Evolutionary conservation across 2,329 filamentous ascomycete species (phyloP), one percentile per base, ranked within the genome.

Genomic region (Teratosphaeria pseudoeucalypti): DNA sequence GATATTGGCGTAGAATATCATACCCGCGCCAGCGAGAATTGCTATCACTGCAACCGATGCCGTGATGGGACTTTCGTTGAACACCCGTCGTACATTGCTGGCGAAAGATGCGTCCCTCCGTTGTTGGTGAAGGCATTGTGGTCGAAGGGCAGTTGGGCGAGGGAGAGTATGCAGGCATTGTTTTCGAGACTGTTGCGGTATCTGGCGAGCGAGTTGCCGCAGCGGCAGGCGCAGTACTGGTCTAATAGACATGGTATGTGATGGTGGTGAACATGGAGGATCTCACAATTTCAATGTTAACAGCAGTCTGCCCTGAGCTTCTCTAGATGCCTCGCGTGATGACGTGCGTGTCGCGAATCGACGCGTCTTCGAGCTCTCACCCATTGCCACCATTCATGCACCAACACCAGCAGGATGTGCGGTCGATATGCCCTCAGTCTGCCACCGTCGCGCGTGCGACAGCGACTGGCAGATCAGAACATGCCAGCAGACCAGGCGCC

Each of bases 401-500:
- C 12, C 19, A 16, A 12, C 6, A 54, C 34, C 29, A 57, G 11
- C 57, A 66, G 54, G 9, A 89, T 89, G 86, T 89, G 86, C 71
- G 86, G 86, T 19, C 79, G 86, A 61, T 89, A 89, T 70, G 83
- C 80, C 26, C 71, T 88, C 63, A 65, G 62, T 23, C 65, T 73
- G 58, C 83, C 89, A 63, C 86, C 89, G 39, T 87, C 85, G 27
- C 87, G 90, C 71, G 81, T 96, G 60, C 86, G 87, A 57, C 82
- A 80, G 58, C 85, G 88, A 71, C 78, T 96, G 6, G 81, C 89
- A 67, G 81, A 90, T 39, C 82, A 90, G 66, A 80, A 86, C 62
- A 89, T 95, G 83, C 82, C 81, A 2, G 84, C 90, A 2, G 80
- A 86, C 60, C 84, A 90, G 59, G 84, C 82, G 0, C 89, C 89